Evolutionary conservation across 2,329 filamentous ascomycete genomes (phyloP), one percentile per base, ranked within the genome.

Genomic region (Colletotrichum sp.): DNA sequence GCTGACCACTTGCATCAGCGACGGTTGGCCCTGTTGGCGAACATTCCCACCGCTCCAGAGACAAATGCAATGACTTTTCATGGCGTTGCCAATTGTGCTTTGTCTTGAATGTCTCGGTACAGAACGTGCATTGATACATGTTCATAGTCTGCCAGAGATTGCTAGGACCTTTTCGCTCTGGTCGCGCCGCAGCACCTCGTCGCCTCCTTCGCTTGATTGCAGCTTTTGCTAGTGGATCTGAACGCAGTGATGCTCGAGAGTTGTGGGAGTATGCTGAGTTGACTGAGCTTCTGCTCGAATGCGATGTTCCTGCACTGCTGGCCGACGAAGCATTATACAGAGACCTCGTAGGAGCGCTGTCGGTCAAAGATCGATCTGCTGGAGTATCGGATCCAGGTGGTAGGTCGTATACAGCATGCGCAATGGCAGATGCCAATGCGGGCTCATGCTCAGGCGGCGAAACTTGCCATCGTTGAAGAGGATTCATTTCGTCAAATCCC

Each of bases 81-180:
- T 91, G 90, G 22, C 90, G 83, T 52, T 86, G 85, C 87, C 87
- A 88, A 16, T 87, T 86, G 70, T 88, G 84, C 22, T 87, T 88
- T 0, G 84, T 84, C 65, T 85, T 85, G 78, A 88, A 88, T 0
- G 85, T 85, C 61, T 88, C 86, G 0, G 86, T 87, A 52, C 87
- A 88, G 57, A 88, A 88, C 0, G 87, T 88, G 76, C 87, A 88
- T 62, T 88, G 87, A 30, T 83, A 85, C 5, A 52, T 73, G 6
- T 73, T 68, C 5, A 32, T 25, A 1, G 73, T 61, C 13, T 68
- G 70, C 73, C 57, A 69, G 15, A 76, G 73, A 2, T 63, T 63
- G 9, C 39, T 66, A 3, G 70, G 34, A 4, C 57, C 44, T 30
- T 52, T 73, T 6, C 39, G 22, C 7, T 76, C 63, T 2, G 70